These are phyloP conservation scores for Termitomyces bulborhizus DNA, from an alignment of 768 basidiomycete genomes.

Conservation along the genomic window DNA sequence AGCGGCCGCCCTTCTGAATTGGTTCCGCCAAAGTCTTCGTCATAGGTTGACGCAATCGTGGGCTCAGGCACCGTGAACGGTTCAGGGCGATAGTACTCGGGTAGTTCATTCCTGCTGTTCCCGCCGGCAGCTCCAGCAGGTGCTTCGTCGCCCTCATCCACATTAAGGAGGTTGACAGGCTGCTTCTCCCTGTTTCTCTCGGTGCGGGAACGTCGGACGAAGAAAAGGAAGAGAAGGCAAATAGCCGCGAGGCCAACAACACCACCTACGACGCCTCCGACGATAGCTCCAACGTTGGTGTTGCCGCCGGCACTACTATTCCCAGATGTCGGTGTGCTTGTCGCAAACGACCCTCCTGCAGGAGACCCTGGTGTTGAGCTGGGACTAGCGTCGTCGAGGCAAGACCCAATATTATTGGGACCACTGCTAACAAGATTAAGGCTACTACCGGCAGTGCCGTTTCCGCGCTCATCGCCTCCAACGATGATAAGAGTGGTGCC, in stretches of 20 bases:
- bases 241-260: slow-evolving; percentile 14
- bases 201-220: slow-evolving; percentile 18
- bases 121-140: slow-evolving; percentile 6
- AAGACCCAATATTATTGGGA: slow-evolving; percentile 40
- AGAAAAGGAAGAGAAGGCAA: slow-evolving; percentile 17
- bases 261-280: slow-evolving; percentile 23
- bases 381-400: slow-evolving; percentile 55
- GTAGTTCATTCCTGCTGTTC: slow-evolving; percentile 40
- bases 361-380: slow-evolving; percentile 74
- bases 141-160: slow-evolving; percentile 49
- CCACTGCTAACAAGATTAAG: slow-evolving; percentile 51
- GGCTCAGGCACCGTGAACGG: slow-evolving; percentile 71
- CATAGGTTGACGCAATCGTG: slow-evolving; percentile 28
- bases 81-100: slow-evolving; percentile 69
- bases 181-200: slow-evolving; percentile 42
- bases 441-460: slow-evolving; percentile 63
- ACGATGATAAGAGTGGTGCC: slow-evolving; percentile 65
- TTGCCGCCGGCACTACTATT: slow-evolving; percentile 25
- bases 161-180: slow-evolving; percentile 62
- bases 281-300: slow-evolving; percentile 24
- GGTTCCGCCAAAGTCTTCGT: slow-evolving; percentile 18
- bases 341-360: slow-evolving; percentile 69
- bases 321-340: slow-evolving; percentile 35
- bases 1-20: slow-evolving; percentile 25
- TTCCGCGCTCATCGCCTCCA: slow-evolving; percentile 61